These are phyloP conservation scores for Cutaneotrichosporon cyanovorans DNA, from an alignment of 1,284 basidiomycete species.

Conservation along the genomic window DNA sequence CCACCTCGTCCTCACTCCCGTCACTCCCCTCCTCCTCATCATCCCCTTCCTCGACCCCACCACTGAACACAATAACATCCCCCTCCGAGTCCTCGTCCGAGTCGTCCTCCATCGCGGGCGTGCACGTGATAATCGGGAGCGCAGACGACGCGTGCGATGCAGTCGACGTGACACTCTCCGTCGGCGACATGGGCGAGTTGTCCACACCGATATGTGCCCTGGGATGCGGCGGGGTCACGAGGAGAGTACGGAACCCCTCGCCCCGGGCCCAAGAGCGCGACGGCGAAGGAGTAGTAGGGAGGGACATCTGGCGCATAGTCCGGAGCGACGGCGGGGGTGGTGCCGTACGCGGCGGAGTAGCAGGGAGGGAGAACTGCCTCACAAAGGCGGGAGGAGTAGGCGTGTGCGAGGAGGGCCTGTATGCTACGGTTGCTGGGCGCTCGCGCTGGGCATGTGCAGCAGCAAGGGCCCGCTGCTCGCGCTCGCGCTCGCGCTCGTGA, in stretches of 20 bases:
- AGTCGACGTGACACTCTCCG: constrained; percentile 19
- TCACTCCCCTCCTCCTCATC: constrained; percentile 25
- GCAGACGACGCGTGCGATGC: constrained; percentile 22
- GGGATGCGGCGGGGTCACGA: constrained; percentile 9
- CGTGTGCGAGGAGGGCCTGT: background rate
- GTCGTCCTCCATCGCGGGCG: constrained; percentile 38
- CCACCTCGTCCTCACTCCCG: constrained; percentile 27
- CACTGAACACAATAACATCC: constrained; percentile 20
- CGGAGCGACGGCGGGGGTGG: background rate
- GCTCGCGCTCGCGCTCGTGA: too few species aligned
- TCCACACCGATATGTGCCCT: background rate
- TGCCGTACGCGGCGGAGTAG: constrained; percentile 1
- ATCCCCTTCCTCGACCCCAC: constrained; percentile 11
- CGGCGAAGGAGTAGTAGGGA: background rate
- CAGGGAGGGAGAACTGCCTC: constrained; percentile 3
- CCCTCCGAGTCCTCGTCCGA: constrained; percentile 34
- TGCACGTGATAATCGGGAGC: constrained; percentile 44
- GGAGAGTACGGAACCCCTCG: background rate
- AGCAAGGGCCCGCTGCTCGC: too few species aligned
- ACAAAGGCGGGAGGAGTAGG: background rate
- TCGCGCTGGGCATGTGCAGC: too few species aligned
- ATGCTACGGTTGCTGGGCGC: background rate
- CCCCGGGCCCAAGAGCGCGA: background rate
- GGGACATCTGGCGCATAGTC: constrained; percentile 5
- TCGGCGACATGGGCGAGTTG: constrained; percentile 23